Conservation (phyloP, 1,284 basidiomycete species). For the Irpex lacteus region DNA sequence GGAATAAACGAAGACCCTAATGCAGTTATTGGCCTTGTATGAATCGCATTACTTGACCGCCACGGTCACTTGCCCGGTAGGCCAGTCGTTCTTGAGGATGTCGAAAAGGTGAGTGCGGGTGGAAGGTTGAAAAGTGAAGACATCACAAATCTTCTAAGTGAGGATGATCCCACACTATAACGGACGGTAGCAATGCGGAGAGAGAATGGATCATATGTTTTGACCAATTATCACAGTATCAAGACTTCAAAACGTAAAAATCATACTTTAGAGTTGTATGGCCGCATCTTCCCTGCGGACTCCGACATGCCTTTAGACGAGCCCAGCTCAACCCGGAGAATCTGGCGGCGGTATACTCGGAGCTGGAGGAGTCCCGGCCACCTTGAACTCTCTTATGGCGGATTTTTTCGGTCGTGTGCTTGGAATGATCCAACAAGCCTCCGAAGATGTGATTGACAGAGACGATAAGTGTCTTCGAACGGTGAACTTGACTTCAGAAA, state of each 20-base stretch:
- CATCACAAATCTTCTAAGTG: not conserved
- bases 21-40: no score
- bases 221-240: not conserved
- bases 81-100: not conserved
- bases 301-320: not conserved
- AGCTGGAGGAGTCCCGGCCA: not conserved
- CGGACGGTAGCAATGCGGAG: conserved; percentile 17
- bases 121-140: not conserved
- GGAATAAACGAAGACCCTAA: no score
- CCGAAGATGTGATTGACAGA: not conserved
- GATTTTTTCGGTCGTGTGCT: not conserved
- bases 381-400: not conserved
- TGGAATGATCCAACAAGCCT: not conserved
- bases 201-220: conserved; percentile 14
- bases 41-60: no score
- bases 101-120: not conserved
- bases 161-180: conserved; percentile 9
- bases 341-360: not conserved
- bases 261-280: not conserved
- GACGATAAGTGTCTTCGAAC: no score
- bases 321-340: not conserved
- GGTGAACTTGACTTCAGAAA: not conserved
- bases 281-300: not conserved
- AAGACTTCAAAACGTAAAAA: not conserved
- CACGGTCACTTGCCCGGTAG: no score